Conservation (phyloP, 1,284 basidiomycete genomes). For the Malassezia japonica region DNA sequence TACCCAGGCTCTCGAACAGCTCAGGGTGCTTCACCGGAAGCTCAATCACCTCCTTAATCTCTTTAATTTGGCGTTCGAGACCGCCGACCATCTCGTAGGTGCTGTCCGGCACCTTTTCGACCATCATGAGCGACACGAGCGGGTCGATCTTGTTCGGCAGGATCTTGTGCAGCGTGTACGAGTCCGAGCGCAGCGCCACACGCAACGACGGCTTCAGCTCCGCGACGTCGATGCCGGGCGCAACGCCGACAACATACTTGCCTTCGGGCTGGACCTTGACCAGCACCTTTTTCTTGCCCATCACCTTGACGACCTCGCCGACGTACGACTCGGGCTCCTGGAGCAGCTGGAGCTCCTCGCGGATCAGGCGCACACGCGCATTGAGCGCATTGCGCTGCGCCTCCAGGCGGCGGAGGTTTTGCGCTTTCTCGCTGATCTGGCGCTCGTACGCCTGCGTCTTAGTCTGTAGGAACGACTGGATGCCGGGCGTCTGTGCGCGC, state of each 20-base stretch:
- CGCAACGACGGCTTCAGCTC: constrained; percentile 76
- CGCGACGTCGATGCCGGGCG: constrained; percentile 72
- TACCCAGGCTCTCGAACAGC: constrained; percentile 88
- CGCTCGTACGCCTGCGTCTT: constrained; percentile 90
- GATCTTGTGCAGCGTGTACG: constrained; percentile 59
- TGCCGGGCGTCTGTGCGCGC: constrained; percentile 5
- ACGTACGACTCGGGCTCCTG: constrained; percentile 97
- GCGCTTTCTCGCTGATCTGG: constrained; percentile 87
- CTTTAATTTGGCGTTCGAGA: constrained; percentile 94
- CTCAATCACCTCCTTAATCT: constrained; percentile 99
- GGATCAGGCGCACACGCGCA: constrained; percentile 69
- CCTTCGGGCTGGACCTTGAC: constrained; percentile 98
- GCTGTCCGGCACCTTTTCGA: constrained; percentile 98
- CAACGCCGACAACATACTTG: constrained; percentile 96
- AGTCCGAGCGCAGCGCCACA: constrained; percentile 89
- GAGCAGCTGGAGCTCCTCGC: constrained; percentile 87
- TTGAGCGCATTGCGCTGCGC: constrained; percentile 94
- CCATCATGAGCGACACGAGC: constrained; percentile 64
- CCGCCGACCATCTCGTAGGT: constrained; percentile 99
- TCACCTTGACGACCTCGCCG: constrained; percentile 93
- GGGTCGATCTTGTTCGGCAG: constrained; percentile 48
- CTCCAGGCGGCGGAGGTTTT: constrained; percentile 87
- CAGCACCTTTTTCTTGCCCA: constrained; percentile 97
- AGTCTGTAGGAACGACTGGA: constrained; percentile 78
- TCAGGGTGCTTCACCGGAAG: constrained; percentile 96